Evolutionary conservation across 108 stramenopile species (phyloP).

Genomic region (Nannochloropsis oceanica): DNA sequence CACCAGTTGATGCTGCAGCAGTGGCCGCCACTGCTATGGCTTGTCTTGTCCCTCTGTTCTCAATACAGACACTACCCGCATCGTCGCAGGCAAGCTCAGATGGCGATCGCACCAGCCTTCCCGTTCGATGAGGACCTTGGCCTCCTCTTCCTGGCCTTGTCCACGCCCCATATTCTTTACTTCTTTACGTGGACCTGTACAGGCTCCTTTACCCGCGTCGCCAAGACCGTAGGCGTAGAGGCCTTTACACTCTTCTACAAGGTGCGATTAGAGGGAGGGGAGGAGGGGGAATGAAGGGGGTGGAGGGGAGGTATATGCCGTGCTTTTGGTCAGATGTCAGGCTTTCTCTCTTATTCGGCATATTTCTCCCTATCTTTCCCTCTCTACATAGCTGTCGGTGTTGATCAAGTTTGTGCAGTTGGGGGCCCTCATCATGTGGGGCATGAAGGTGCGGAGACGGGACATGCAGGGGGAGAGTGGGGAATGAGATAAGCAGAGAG

Average conservation of each 20-base stretch:
- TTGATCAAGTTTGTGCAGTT: not conserved
- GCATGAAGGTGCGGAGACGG: not conserved
- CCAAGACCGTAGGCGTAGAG: not conserved
- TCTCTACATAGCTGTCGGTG: not conserved
- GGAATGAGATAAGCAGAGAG: too few relatives aligned
- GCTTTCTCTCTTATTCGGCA: not conserved
- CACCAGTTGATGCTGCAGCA: too few relatives aligned
- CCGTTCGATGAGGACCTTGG: not conserved
- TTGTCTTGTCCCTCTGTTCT: too few relatives aligned
- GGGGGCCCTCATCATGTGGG: not conserved
- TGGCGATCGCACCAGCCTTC: not conserved
- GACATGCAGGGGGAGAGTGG: too few relatives aligned
- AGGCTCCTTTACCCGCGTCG: not conserved
- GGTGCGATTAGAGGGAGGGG: not conserved
- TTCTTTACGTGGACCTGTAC: not conserved
- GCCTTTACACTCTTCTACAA: not conserved
- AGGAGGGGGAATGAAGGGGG: too few relatives aligned
- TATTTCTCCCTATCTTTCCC: not conserved
- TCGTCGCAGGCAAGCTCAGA: not conserved
- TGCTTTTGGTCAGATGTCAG: too few relatives aligned
- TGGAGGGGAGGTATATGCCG: too few relatives aligned
- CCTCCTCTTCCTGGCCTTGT: not conserved
- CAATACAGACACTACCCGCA: too few relatives aligned
- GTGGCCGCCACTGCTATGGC: too few relatives aligned
- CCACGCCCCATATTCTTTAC: not conserved